A percentile compares a stretch with the other conserved stretches of the same genome.
phyloP scores from a whole-genome alignment of 2,329 filamentous ascomycete species.

The Zymoseptoria crescenta region DNA sequence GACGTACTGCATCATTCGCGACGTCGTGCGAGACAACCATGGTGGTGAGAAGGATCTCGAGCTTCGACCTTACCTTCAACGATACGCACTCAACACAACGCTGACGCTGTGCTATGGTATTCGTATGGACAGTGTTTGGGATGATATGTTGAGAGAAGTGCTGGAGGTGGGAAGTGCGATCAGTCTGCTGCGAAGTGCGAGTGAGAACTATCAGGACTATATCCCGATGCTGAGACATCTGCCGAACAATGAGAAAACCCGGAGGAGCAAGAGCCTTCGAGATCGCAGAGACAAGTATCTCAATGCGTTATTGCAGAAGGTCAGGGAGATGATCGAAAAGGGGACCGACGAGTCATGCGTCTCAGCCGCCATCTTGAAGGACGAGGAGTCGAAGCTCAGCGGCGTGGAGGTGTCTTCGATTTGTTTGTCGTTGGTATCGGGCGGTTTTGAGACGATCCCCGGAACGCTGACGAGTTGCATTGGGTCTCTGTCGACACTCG shows the following conservation, averaged over 20 bases:
- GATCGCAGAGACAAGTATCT: slow-evolving; percentile 44
- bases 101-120: slow-evolving; percentile 49
- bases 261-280: slow-evolving; percentile 40
- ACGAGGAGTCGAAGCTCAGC: slow-evolving; percentile 46
- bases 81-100: slow-evolving; percentile 48
- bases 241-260: slow-evolving; percentile 47
- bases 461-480: slow-evolving; percentile 47
- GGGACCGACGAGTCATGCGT: slow-evolving; percentile 50
- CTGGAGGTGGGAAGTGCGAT: slow-evolving; percentile 47
- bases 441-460: slow-evolving; percentile 49
- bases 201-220: slow-evolving; percentile 45
- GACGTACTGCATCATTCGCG: slow-evolving; percentile 44
- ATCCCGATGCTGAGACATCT: slow-evolving; percentile 37
- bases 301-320: slow-evolving; percentile 43
- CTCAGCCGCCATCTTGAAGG: slow-evolving; percentile 47
- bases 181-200: slow-evolving; percentile 42
- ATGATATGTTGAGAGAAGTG: slow-evolving; percentile 45
- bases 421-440: slow-evolving; percentile 46
- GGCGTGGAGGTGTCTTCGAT: slow-evolving; percentile 49
- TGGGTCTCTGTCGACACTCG: slow-evolving; percentile 41
- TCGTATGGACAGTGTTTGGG: slow-evolving; percentile 48
- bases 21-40: slow-evolving; percentile 39
- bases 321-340: slow-evolving; percentile 44
- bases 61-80: slow-evolving; percentile 46
- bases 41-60: slow-evolving; percentile 32